These are phyloP conservation scores for Fusarium sambucinum DNA, from an alignment of 2,329 filamentous ascomycete species.

Conservation along the genomic window DNA sequence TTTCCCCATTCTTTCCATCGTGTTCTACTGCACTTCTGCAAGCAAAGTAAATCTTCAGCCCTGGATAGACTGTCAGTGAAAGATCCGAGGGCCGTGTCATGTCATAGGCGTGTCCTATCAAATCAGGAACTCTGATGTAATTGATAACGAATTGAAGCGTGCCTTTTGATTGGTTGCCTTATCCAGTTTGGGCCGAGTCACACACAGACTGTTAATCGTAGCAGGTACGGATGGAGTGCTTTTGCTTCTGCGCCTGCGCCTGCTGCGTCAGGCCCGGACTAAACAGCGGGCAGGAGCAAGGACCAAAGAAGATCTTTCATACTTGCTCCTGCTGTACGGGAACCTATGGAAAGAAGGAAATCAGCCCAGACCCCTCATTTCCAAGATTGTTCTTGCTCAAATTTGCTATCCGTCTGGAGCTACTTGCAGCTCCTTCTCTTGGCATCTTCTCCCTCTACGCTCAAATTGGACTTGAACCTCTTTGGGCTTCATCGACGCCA, in stretches of 20 bases:
- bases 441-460: constrained; percentile 27
- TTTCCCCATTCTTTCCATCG: constrained; percentile 41
- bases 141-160: constrained; percentile 41
- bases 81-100: constrained; percentile 4
- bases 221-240: constrained; percentile 4
- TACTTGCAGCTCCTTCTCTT: constrained; percentile 37
- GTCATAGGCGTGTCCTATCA: constrained; percentile 17
- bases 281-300: constrained; percentile 4
- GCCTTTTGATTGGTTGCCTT: constrained; percentile 36
- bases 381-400: constrained; percentile 29
- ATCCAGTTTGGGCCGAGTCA: constrained; percentile 20
- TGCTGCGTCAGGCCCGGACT: constrained; percentile 26
- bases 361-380: constrained; percentile 34
- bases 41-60: constrained; percentile 16
- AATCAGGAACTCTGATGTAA: constrained; percentile 29
- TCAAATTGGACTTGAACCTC: constrained; percentile 30
- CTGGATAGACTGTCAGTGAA: constrained; percentile 3
- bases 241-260: neutral
- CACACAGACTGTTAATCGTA: constrained; percentile 25
- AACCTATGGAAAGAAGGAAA: constrained; percentile 6
- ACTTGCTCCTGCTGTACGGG: neutral
- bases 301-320: constrained; percentile 7
- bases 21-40: constrained; percentile 30
- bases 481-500: constrained; percentile 42
- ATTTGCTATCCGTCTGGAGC: constrained; percentile 24